phyloP scores from a whole-genome alignment of 257 asterid species.

The Nicotiana sylvestris region DNA sequence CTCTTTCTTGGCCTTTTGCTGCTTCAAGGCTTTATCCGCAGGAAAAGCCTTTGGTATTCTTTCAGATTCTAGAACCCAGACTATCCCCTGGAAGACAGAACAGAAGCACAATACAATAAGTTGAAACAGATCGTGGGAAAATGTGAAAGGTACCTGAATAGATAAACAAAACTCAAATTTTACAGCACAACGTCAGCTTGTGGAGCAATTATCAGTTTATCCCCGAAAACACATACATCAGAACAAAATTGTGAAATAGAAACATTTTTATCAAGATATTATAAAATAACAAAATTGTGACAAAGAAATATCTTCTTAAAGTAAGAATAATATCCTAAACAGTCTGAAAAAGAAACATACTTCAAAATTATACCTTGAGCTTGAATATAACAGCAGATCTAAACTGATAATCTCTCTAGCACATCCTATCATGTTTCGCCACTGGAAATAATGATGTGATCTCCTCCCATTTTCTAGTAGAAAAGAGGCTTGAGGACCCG shows the following conservation, averaged over 20 bases:
- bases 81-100: constrained; percentile 44
- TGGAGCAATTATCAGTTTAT: not conserved
- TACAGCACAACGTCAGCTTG: not conserved
- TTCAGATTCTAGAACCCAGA: constrained; percentile 80
- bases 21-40: constrained; percentile 44
- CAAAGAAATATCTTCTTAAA: not conserved
- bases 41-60: constrained; percentile 43
- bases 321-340: not conserved
- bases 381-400: not conserved
- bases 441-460: not conserved
- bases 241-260: not conserved
- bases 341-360: not conserved
- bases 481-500: not conserved
- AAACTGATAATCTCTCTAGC: not conserved
- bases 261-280: not conserved
- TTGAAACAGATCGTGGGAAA: not conserved
- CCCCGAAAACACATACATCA: not conserved
- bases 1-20: constrained; percentile 60
- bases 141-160: not conserved
- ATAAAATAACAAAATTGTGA: not conserved
- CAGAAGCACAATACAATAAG: not conserved
- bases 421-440: not conserved
- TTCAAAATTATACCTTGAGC: not conserved
- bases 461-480: not conserved
- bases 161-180: not conserved